A percentile compares a stretch with the other conserved stretches of the same genome.
Evolutionary conservation across 192 early-diverging fungal genomes (phyloP).

Genomic region (Podila minutissima): DNA sequence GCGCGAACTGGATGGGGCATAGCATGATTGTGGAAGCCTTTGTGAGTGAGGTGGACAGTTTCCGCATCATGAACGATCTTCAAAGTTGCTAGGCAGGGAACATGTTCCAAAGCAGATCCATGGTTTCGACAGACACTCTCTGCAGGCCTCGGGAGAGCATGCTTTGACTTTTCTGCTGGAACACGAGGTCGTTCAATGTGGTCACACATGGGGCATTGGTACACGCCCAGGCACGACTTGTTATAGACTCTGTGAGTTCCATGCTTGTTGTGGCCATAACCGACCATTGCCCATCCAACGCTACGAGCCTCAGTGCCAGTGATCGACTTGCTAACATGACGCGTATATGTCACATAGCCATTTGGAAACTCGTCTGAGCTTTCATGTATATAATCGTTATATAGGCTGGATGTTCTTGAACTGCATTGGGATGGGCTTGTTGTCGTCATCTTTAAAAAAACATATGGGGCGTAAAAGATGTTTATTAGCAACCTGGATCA

Average conservation of each 20-base stretch:
- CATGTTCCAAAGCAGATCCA: background rate
- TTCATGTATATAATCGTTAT: too few relatives aligned
- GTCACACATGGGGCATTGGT: slow-evolving; percentile 5
- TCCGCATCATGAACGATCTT: background rate
- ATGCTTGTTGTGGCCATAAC: background rate
- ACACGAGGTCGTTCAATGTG: background rate
- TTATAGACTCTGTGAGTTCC: background rate
- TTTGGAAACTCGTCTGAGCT: background rate
- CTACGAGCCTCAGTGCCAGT: background rate
- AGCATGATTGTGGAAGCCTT: slow-evolving; percentile 10
- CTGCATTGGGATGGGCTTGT: too few relatives aligned
- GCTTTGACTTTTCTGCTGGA: background rate
- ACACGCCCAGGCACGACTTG: slow-evolving; percentile 8
- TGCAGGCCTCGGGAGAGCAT: background rate
- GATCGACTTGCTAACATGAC: background rate
- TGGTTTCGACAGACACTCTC: background rate
- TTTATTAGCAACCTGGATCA: too few relatives aligned
- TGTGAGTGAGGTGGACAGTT: background rate
- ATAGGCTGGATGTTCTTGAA: too few relatives aligned
- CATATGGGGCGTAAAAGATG: too few relatives aligned
- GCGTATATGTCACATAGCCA: background rate
- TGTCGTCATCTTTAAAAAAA: too few relatives aligned
- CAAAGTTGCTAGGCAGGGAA: slow-evolving; percentile 2
- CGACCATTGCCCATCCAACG: background rate
- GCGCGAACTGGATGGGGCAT: background rate